A percentile compares a stretch with the other conserved stretches of the same genome.
phyloP scores from a whole-genome alignment of 768 basidiomycete genomes.

The Kwoniella botswanensis region DNA sequence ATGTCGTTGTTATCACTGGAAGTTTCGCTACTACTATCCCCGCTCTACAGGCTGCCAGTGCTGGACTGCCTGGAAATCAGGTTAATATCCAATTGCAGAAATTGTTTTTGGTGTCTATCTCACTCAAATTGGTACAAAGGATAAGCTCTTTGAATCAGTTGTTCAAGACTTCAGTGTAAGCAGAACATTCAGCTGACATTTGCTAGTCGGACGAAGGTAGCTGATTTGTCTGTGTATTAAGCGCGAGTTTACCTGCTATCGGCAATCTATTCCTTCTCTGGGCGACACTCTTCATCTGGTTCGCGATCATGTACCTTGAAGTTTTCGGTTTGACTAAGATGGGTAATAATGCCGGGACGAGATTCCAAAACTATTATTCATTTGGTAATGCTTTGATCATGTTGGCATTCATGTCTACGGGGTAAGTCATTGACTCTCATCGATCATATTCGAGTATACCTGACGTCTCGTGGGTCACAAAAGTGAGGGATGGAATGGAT shows the following conservation, averaged over 20 bases:
- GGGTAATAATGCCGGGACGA: conserved; percentile 68
- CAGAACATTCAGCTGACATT: conserved; percentile 25
- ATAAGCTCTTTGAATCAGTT: conserved; percentile 87
- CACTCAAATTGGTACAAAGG: conserved; percentile 90
- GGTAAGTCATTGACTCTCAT: conserved; percentile 63
- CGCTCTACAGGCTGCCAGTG: conserved; percentile 61
- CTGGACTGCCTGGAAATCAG: conserved; percentile 28
- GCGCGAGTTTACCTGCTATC: conserved; percentile 84
- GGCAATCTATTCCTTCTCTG: conserved; percentile 82
- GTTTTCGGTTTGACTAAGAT: conserved; percentile 91
- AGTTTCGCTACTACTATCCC: conserved; percentile 81
- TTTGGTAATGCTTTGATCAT: conserved; percentile 82
- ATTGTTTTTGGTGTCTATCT: conserved; percentile 88
- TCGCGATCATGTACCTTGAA: conserved; percentile 83
- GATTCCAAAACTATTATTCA: conserved; percentile 76
- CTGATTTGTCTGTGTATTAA: conserved; percentile 54
- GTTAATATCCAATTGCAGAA: conserved; percentile 53
- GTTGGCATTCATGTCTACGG: conserved; percentile 89
- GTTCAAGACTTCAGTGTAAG: conserved; percentile 94
- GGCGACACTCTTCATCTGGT: conserved; percentile 89
- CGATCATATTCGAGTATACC: not conserved
- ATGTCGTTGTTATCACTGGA: conserved; percentile 77
- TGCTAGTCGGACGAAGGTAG: conserved; percentile 5
- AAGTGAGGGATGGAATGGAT: conserved; percentile 95
- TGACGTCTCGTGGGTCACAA: not conserved